Conservation (phyloP, 2,329 filamentous ascomycete genomes). For the Coniella lustricola region DNA sequence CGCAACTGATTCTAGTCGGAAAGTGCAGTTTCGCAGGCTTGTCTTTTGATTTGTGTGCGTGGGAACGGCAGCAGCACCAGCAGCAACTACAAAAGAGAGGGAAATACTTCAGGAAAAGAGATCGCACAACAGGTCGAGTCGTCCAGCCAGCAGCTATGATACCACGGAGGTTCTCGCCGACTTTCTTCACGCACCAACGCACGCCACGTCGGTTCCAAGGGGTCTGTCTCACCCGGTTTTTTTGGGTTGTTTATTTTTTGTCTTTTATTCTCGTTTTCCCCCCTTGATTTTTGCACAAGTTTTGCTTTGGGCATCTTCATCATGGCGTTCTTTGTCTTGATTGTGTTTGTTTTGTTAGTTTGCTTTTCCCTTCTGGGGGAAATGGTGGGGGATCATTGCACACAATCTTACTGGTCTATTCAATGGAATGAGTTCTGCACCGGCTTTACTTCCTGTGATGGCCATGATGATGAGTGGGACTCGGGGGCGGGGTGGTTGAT, state of each 20-base stretch:
- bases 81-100: conserved; percentile 1
- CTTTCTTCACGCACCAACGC: conserved; percentile 12
- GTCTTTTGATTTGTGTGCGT: conserved; percentile 1
- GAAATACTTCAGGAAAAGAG: background rate
- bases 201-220: conserved; percentile 11
- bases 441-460: background rate
- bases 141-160: conserved; percentile 14
- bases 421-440: background rate
- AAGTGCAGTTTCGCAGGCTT: background rate
- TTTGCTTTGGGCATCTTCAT: conserved; percentile 7
- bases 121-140: conserved; percentile 12
- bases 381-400: conserved; percentile 6
- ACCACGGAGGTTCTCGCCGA: conserved; percentile 13
- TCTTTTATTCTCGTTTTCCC: conserved; percentile 1
- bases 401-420: conserved; percentile 6
- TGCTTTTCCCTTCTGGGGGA: background rate
- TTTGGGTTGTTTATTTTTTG: background rate
- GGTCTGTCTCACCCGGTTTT: background rate
- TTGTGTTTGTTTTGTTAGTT: too few relatives aligned
- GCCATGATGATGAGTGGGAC: background rate
- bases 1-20: background rate
- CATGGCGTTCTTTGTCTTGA: conserved; percentile 10
- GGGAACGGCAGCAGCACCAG: background rate
- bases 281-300: too few relatives aligned
- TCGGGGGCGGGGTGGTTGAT: background rate